Percentiles rank a stretch among this genome's conserved stretches.
phyloP scores from a whole-genome alignment of 2,329 filamentous ascomycete species.

The Cladophialophora immunda region DNA sequence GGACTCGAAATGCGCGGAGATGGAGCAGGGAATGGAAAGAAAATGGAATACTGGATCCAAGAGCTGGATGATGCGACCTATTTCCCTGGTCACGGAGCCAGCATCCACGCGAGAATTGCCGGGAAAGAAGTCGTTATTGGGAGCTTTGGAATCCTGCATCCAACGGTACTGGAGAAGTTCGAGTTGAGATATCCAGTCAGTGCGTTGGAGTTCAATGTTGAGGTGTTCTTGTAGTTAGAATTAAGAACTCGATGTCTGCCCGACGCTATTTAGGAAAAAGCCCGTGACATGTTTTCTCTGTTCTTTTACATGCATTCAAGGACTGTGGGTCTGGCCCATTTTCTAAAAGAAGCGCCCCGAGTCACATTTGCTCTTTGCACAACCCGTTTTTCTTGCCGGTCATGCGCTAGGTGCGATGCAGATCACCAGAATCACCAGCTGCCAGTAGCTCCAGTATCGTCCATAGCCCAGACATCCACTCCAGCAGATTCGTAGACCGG shows the following conservation, averaged over 20 bases:
- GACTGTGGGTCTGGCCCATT: constrained; percentile 4
- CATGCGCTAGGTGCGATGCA: background rate
- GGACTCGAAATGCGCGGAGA: constrained; percentile 61
- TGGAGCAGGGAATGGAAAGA: constrained; percentile 58
- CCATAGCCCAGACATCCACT: constrained; percentile 1
- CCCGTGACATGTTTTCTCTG: constrained; percentile 4
- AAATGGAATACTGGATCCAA: constrained; percentile 89
- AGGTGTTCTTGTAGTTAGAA: constrained; percentile 76
- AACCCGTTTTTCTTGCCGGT: background rate
- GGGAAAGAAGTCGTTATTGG: constrained; percentile 82
- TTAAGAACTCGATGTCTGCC: constrained; percentile 25
- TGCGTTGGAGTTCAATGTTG: constrained; percentile 92
- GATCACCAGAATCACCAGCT: constrained; percentile 3
- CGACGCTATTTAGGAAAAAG: constrained; percentile 1
- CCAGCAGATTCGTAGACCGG: constrained; percentile 8
- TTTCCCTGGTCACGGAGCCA: constrained; percentile 87
- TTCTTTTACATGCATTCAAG: constrained; percentile 9
- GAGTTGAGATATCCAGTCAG: constrained; percentile 93
- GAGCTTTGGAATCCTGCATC: constrained; percentile 92
- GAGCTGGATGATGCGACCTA: constrained; percentile 91
- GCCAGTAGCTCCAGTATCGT: background rate
- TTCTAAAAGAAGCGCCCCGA: background rate
- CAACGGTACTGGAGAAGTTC: constrained; percentile 90
- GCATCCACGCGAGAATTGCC: constrained; percentile 77
- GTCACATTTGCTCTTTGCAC: background rate